Conservation (phyloP, 306 rosid genomes). For the Ceratonia siliqua region DNA sequence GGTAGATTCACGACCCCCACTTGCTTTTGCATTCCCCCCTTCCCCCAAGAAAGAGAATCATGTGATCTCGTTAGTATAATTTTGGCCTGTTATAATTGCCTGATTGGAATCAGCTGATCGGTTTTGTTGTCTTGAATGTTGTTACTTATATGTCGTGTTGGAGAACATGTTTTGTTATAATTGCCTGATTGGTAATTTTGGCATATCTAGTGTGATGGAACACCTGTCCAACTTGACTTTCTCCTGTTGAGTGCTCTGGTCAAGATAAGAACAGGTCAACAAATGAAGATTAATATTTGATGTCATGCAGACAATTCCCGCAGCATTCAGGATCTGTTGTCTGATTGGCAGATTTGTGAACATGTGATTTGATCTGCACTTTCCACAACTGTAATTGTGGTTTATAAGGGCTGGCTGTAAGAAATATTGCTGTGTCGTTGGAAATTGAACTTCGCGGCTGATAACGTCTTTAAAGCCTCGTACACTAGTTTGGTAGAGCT, state of each 20-base stretch:
- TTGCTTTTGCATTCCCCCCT: slow-evolving; percentile 27
- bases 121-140: slow-evolving; percentile 29
- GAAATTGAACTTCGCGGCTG: background rate
- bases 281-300: slow-evolving; percentile 33
- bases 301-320: background rate
- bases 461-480: background rate
- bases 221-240: slow-evolving; percentile 28
- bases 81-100: slow-evolving; percentile 12
- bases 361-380: background rate
- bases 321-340: slow-evolving; percentile 30
- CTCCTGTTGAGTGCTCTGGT: slow-evolving; percentile 28
- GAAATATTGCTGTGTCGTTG: background rate
- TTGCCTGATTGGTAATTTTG: slow-evolving; percentile 36
- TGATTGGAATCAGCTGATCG: background rate
- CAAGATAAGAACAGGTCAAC: slow-evolving; percentile 19
- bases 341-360: background rate
- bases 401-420: background rate
- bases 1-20: slow-evolving; percentile 60
- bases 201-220: slow-evolving; percentile 38
- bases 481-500: too few species aligned
- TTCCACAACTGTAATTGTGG: background rate
- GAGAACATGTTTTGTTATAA: slow-evolving; percentile 10
- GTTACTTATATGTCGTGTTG: slow-evolving; percentile 2
- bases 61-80: slow-evolving; percentile 23
- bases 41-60: slow-evolving; percentile 7